Base-by-base conservation (phyloP, 352 stramenopile species). In the Phytophthora chlamydospora region DNA sequence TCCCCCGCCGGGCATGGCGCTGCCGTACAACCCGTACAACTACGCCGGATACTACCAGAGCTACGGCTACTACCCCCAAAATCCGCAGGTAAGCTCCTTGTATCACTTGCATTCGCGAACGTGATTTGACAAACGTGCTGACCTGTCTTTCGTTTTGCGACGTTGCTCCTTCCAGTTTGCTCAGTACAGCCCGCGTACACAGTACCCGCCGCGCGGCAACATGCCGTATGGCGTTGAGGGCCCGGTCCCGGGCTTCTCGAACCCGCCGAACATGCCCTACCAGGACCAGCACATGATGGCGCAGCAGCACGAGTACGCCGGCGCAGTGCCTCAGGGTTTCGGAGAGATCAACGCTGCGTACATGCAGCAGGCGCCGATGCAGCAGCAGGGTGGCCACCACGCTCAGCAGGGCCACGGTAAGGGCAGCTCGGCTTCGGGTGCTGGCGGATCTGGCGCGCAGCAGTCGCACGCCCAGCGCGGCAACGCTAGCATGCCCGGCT, bases 11-110 rank as follows among this genome's bases (percentile, higher is more conserved):
- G 87, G 87, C 24, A 95, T 95, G 87, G 83, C 87, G 16, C 70
- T 95, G 72, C 81, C 80, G 7, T 95, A 93, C 82, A 93, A 95
- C 71, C 87, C 87, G 49, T 95, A 95, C 76, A 95, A 91, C 66
- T 95, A 95, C 62, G 75, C 68, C 33, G 82, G 68, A 35, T 92
- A 94, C 71, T 95, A 93, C 70, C 87, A 93, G 62, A 81, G 83
- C 57, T 95, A 94, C 62, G 81, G 83, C 31, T 95, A 95, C 69
- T 95, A 94, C 69, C 38, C 38, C 41, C 85, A 93, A 62, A 95
- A 92, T 70, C 87, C 84, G 8, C 87, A 92, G 77, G 81, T 90
- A 48, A 38, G 66, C 49, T 46, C 21, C 16, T 31, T 48, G 24
- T 29, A 7, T 39, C 7, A 17, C 35, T 54, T 41, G 14, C 4